Conservation (phyloP, 176 grass and related monocot species). For the Musa itinerans region DNA sequence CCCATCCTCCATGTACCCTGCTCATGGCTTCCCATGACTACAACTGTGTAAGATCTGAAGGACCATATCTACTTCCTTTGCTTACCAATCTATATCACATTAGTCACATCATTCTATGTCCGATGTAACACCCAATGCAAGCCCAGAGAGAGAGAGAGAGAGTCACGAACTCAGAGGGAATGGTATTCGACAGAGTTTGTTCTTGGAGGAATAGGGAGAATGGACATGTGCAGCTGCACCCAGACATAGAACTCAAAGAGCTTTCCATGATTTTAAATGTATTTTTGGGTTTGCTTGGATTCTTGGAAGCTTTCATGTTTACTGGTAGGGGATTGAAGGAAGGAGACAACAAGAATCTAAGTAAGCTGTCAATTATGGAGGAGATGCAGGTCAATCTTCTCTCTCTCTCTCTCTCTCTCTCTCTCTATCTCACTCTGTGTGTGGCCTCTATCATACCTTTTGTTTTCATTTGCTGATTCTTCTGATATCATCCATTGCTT, state of each 20-base stretch:
- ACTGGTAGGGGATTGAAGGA: slow-evolving; percentile 47
- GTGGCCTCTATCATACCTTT: slow-evolving; percentile 25
- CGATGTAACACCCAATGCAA: background rate
- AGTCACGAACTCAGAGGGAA: background rate
- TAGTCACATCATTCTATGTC: background rate
- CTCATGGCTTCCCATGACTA: slow-evolving; percentile 74
- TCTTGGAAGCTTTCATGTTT: background rate
- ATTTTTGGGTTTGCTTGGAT: slow-evolving; percentile 10
- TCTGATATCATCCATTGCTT: slow-evolving; percentile 8
- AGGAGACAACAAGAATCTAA: slow-evolving; percentile 98
- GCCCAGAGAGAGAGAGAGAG: too few species aligned
- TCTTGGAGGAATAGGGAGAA: background rate
- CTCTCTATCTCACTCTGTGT: too few species aligned
- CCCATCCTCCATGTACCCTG: slow-evolving; percentile 59
- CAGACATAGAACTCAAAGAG: background rate
- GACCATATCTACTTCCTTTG: background rate
- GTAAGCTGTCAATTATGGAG: slow-evolving; percentile 73
- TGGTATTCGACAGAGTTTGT: background rate
- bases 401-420: slow-evolving; percentile 22
- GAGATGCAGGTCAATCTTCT: slow-evolving; percentile 75
- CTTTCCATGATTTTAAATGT: background rate
- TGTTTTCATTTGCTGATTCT: slow-evolving; percentile 51
- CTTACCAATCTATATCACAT: slow-evolving; percentile 32
- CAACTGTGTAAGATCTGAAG: slow-evolving; percentile 70
- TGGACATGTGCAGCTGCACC: background rate